Evolutionary conservation across 1,139 yeast species (phyloP).

Genomic region (Protomyces inundatus): DNA sequence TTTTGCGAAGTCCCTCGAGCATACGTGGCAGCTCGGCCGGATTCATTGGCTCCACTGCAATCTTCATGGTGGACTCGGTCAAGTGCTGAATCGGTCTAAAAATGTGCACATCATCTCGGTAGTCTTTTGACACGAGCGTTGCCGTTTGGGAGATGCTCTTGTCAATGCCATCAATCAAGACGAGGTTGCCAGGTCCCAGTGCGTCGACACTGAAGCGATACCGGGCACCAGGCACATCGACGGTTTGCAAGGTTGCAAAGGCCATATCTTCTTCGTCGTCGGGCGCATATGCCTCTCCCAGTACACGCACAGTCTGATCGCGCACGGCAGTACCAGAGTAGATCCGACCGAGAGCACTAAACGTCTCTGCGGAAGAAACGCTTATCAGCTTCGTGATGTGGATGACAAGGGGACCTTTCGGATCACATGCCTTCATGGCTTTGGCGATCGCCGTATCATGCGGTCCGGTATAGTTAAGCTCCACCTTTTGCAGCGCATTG

Average conservation of each 20-base stretch:
- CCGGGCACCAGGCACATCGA: constrained; percentile 67
- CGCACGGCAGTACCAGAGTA: constrained; percentile 53
- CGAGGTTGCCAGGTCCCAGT: constrained; percentile 62
- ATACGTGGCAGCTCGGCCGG: constrained; percentile 76
- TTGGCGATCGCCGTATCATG: constrained; percentile 28
- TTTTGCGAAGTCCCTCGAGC: constrained; percentile 59
- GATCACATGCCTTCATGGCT: constrained; percentile 7
- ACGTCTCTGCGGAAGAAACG: constrained; percentile 45
- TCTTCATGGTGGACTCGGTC: constrained; percentile 61
- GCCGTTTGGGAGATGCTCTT: constrained; percentile 55
- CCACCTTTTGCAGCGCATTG: constrained; percentile 36
- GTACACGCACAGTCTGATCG: constrained; percentile 50
- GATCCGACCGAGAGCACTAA: constrained; percentile 57
- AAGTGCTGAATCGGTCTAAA: constrained; percentile 48
- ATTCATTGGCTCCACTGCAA: constrained; percentile 73
- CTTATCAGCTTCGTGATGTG: constrained; percentile 60
- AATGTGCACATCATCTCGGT: constrained; percentile 36
- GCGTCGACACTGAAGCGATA: constrained; percentile 55
- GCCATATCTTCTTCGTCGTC: constrained; percentile 53
- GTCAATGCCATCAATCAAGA: constrained; percentile 61
- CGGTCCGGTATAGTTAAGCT: constrained; percentile 32
- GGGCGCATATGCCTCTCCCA: constrained; percentile 53
- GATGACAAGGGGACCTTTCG: constrained; percentile 48
- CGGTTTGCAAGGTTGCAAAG: constrained; percentile 43
- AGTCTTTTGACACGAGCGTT: constrained; percentile 44